Base-by-base conservation (phyloP, 1,284 basidiomycete species). In the Apiotrichum akiyoshidainum region DNA sequence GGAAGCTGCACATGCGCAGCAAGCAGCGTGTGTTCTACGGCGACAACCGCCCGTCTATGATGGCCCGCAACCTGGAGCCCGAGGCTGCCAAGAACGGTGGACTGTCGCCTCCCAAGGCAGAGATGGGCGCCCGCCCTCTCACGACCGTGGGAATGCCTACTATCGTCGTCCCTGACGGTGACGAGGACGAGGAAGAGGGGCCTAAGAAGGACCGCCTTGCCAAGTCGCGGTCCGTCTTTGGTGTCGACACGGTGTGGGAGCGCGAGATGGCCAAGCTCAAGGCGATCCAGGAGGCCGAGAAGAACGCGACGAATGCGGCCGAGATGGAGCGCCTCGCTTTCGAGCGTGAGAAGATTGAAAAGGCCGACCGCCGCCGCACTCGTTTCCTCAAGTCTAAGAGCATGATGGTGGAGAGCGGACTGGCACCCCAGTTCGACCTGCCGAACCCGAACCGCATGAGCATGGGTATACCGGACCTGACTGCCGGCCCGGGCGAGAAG, bases 41-140 rank as follows among this genome's bases (percentile, higher is more conserved):
- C n/a, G 77, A 78, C 54, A 65, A 69, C 37, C 59, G 77, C 31
- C 77, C 77, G 2, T 68, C 70, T 0, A 78, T 78, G 77, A 77
- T 78, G 75, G 65, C 71, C 12, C 67, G 75, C 11, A 42, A 44
- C 13, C 21, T 42, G 13, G 40, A 41, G 37, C 48, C 48, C 13
- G 22, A 14, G 26, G 41, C 16, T 11, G 22, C 21, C 14, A 13
- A 12, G 6, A 14, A 2, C 13, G n/a, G 44, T 21, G 48, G 37
- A n/a, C 49, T 51, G 9, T 41, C 40, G 14, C 51, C 51, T 6
- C 51, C 51, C 9, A 34, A 42, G 31, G 40, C 40, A 5, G 34
- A 10, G 1, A 6, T 52, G 11, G 37, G 21, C 13, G 21, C 21
- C 17, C 40, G 51, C 6, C 51, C 51, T 4, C 21, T 21, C 12